Evolutionary conservation across 306 rosid species (phyloP), one percentile per base, ranked within the genome.

Genomic region (Cucumis cinereus): DNA sequence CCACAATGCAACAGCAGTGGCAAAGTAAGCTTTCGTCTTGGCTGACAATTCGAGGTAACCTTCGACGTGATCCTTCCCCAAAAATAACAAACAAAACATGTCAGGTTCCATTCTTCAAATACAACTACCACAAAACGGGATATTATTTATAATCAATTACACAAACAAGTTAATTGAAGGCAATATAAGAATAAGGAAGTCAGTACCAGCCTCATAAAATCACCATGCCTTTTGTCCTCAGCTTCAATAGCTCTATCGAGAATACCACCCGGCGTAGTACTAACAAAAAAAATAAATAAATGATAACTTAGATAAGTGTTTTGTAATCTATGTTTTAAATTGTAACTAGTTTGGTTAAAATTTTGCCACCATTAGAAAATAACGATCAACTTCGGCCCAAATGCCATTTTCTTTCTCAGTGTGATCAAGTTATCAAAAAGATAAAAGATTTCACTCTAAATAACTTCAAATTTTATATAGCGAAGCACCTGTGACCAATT

Each of bases 21-120:
- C 88, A 74, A 87, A 87, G 82, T 73, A 87, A 56, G 43, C 78
- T 80, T 83, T 85, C 1, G 90, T 87, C 82, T 87, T 87, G 75
- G 87, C 90, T 75, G 90, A 87, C 61, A 87, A 81, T 70, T 87
- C 90, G 7, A 85, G 90, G 79, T 87, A 87, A 49, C 90, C 90
- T 73, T 87, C 90, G 38, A 87, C 87, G 58, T 87, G 90, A 35
- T 85, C 90, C 90, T 87, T 81, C 68, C 47, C 77, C 20, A 81
- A 64, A 41, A n/a, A 50, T 20, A 22, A 73, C 26, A 43, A 74
- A 22, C 15, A 40, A 56, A 38, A 40, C 47, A 23, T 9, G 36
- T 38, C 53, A 55, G 33, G 22, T 57, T 38, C 33, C 38, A 22
- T 70, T 82, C 58, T 40, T 75, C 4, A 13, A 22, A 62, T 45